Evolutionary conservation across 2,329 filamentous ascomycete genomes (phyloP).

Genomic region (Ilyonectria sp.): DNA sequence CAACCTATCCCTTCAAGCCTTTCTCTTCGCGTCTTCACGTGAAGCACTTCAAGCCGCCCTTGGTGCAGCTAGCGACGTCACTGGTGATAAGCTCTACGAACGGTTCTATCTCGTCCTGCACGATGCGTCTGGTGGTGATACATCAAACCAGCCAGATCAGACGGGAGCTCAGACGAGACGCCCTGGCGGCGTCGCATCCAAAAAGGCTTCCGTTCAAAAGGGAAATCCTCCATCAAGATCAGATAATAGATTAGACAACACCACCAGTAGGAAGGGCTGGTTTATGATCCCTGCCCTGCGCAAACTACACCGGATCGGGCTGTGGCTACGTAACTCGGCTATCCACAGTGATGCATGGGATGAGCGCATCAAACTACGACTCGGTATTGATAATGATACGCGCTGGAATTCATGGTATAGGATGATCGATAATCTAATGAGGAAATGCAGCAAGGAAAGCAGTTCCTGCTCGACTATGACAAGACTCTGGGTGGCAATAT

Average conservation of each 20-base stretch:
- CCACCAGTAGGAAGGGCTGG: background rate
- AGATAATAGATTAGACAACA: constrained; percentile 2
- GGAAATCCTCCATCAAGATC: constrained; percentile 7
- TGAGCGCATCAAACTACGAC: constrained; percentile 1
- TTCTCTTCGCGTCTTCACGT: constrained; percentile 11
- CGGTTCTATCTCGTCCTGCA: constrained; percentile 6
- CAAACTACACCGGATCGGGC: constrained; percentile 8
- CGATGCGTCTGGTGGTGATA: constrained; percentile 12
- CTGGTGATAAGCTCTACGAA: constrained; percentile 9
- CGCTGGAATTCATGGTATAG: constrained; percentile 9
- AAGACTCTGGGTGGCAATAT: constrained; percentile 3
- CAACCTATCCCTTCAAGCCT: background rate
- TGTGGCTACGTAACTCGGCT: background rate
- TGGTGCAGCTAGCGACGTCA: background rate
- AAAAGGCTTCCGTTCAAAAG: constrained; percentile 12
- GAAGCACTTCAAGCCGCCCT: constrained; percentile 12
- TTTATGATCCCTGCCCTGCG: background rate
- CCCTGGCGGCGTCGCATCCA: constrained; percentile 8
- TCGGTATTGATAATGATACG: constrained; percentile 11
- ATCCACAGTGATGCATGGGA: constrained; percentile 14
- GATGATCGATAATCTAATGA: background rate
- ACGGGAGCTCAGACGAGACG: constrained; percentile 1
- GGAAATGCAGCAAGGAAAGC: constrained; percentile 1
- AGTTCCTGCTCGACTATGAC: constrained; percentile 4
- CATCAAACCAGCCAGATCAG: constrained; percentile 7